Conservation (phyloP, 2,329 filamentous ascomycete species). For the Xylaria sp. region DNA sequence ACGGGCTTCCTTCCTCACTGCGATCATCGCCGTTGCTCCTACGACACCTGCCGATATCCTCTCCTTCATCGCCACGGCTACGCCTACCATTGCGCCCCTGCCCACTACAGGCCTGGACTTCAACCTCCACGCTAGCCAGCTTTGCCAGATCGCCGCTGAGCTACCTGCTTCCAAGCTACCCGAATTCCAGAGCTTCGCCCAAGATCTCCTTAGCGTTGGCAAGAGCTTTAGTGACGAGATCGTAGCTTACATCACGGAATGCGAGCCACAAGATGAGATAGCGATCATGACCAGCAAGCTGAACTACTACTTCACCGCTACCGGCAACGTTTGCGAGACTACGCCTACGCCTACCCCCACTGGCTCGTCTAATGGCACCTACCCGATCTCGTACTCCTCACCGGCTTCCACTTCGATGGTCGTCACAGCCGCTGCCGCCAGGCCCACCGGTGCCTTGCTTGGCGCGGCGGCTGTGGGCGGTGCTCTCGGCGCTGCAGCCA, state of each 20-base stretch:
- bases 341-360: neutral
- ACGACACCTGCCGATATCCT: constrained; percentile 4
- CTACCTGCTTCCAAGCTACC: neutral
- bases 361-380: neutral
- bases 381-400: neutral
- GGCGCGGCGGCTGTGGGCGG: neutral
- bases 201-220: neutral
- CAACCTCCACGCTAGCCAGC: neutral
- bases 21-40: neutral
- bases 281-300: constrained; percentile 5
- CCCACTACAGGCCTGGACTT: neutral
- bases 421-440: constrained; percentile 5
- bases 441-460: neutral
- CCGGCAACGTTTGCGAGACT: neutral
- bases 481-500: neutral
- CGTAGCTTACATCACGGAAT: neutral
- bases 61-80: neutral
- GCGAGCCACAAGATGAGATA: neutral
- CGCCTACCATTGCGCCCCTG: neutral
- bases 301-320: neutral
- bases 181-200: neutral
- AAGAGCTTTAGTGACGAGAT: neutral
- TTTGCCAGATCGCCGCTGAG: neutral
- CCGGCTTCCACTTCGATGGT: neutral
- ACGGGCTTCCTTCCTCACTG: neutral